Evolutionary conservation across 1,139 yeast genomes (phyloP), one percentile per base, ranked within the genome.

Genomic region (Pichia sp.): DNA sequence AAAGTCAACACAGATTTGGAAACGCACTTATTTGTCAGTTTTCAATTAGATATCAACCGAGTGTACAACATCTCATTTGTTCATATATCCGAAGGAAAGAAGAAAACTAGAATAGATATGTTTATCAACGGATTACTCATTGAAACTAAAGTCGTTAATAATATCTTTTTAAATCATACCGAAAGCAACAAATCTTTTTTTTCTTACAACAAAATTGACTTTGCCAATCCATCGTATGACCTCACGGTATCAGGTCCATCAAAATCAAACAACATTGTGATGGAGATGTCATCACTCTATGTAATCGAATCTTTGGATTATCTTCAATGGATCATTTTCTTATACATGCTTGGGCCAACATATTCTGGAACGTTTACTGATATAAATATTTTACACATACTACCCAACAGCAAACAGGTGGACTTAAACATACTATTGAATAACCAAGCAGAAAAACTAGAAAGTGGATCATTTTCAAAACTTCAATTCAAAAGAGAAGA

Each of bases 311-410:
- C 35, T 7, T 1, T 15, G 6, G 9, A 33, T n/a, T 33, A 18
- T 34, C 20, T 56, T 30, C 73, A 67, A 34, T 68, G 73, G 70
- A 58, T 71, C 1, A 51, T 67, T 1, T 48, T 70, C 7, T 63
- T 74, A 0, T 66, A 64, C 44, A 57, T 56, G 27, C 52, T 75
- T 8, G 77, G 77, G 0, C 68, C 69, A 8, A 51, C 58, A 7
- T 74, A 73, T 51, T 51, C 67, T 6, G 76, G 73, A 2, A 54
- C 55, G 18, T 75, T 61, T 46, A 69, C 68, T 35, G 76, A 71
- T 47, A 46, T 54, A 8, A 58, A 67, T 37, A 46, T 72, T 4
- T 46, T 62, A n/a, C 58, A 61, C 24, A 63, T 65, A 19, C 52
- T 73, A 45, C 62, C 66, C 12, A 68, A 68, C 34, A 58, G 59